These are phyloP conservation scores for Pleurostoma richardsiae DNA, from an alignment of 2,329 filamentous ascomycete genomes.

Conservation along the genomic window DNA sequence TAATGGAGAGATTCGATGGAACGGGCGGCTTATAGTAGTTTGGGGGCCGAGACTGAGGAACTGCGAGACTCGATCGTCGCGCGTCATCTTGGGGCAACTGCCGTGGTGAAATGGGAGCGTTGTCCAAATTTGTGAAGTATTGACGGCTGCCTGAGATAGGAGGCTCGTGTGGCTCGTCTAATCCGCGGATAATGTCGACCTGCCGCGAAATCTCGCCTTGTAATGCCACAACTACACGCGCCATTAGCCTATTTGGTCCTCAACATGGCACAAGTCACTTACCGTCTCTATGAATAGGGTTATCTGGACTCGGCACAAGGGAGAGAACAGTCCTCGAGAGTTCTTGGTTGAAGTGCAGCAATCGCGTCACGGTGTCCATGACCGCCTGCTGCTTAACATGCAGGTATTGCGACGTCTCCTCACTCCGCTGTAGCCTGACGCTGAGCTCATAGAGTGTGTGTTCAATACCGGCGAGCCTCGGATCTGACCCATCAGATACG, in stretches of 20 bases:
- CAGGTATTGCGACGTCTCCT: slow-evolving; percentile 76
- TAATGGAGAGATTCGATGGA: slow-evolving; percentile 74
- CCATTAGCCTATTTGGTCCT: slow-evolving; percentile 18
- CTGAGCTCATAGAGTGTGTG: slow-evolving; percentile 78
- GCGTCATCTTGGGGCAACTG: slow-evolving; percentile 83
- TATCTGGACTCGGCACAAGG: slow-evolving; percentile 70
- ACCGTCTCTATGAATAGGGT: slow-evolving; percentile 78
- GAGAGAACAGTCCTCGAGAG: slow-evolving; percentile 70
- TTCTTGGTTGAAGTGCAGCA: slow-evolving; percentile 76
- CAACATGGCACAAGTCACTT: slow-evolving; percentile 29
- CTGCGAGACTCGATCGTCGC: slow-evolving; percentile 64
- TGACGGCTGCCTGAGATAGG: slow-evolving; percentile 59
- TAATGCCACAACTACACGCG: slow-evolving; percentile 43
- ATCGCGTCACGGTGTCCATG: slow-evolving; percentile 70
- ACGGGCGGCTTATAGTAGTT: slow-evolving; percentile 73
- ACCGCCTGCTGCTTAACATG: slow-evolving; percentile 76
- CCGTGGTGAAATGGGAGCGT: slow-evolving; percentile 79
- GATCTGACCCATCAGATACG: slow-evolving; percentile 70
- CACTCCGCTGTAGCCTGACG: slow-evolving; percentile 69
- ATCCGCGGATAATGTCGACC: slow-evolving; percentile 47
- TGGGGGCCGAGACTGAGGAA: slow-evolving; percentile 48
- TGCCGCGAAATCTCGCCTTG: slow-evolving; percentile 59
- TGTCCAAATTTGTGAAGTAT: slow-evolving; percentile 64
- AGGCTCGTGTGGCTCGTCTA: slow-evolving; percentile 64
- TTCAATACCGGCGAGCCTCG: slow-evolving; percentile 70